Evolutionary conservation across 2,329 filamentous ascomycete genomes (phyloP).

Genomic region (Zelopaecilomyces penicillatus): DNA sequence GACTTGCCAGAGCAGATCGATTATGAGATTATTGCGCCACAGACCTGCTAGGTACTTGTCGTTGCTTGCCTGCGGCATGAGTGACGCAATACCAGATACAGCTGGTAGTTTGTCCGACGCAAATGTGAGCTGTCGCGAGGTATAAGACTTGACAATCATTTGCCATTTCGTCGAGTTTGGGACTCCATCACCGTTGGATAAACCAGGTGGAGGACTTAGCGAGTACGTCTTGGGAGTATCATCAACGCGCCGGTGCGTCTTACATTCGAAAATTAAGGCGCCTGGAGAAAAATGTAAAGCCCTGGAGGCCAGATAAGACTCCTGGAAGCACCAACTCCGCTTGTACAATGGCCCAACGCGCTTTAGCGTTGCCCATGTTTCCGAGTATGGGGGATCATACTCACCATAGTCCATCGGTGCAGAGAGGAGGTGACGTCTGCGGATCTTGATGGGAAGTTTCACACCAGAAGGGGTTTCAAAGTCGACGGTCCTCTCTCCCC

Average conservation of each 20-base stretch:
- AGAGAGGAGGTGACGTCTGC: not conserved
- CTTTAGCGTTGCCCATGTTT: not conserved
- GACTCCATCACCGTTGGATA: not conserved
- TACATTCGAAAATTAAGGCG: not conserved
- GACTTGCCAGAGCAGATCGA: slow-evolving; percentile 5
- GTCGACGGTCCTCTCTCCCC: not conserved
- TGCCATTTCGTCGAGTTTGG: not conserved
- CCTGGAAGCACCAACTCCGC: slow-evolving; percentile 2
- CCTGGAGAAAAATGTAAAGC: not conserved
- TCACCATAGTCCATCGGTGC: not conserved
- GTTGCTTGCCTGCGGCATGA: not conserved
- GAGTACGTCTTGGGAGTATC: not conserved
- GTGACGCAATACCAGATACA: slow-evolving; percentile 1
- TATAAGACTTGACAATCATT: not conserved
- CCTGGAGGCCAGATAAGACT: not conserved
- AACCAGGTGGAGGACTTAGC: not conserved
- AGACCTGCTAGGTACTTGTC: slow-evolving; percentile 5
- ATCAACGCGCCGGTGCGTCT: not conserved
- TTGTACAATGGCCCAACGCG: slow-evolving; percentile 3
- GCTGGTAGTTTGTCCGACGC: not conserved
- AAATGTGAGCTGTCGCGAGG: not conserved
- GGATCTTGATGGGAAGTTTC: not conserved
- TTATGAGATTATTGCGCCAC: slow-evolving; percentile 1
- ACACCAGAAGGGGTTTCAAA: slow-evolving; percentile 3
- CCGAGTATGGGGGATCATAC: not conserved